Base-by-base conservation (phyloP, 768 basidiomycete species). In the Hypsizygus marmoreus region DNA sequence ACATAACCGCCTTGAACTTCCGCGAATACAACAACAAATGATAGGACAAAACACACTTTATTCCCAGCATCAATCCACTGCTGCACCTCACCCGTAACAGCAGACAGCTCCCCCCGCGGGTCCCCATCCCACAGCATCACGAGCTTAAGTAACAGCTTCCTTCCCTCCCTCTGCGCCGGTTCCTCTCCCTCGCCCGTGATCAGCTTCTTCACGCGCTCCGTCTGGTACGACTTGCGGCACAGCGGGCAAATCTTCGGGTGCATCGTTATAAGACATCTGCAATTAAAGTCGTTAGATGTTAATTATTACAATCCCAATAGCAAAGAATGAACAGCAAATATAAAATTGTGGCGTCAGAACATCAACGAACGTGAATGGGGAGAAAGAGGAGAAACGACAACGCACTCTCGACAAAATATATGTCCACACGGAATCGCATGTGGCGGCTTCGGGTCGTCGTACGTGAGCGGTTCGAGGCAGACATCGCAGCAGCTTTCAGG, bases 361-460 rank as follows among this genome's bases (percentile, higher is more conserved):
- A n/a, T n/a, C n/a, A n/a, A n/a, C n/a, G n/a, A n/a, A n/a, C n/a
- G n/a, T n/a, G n/a, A n/a, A n/a, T n/a, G n/a, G n/a, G n/a, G n/a
- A n/a, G n/a, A n/a, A n/a, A n/a, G n/a, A n/a, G n/a, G n/a, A 17
- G 25, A 33, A 33, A 36, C 25, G 37, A 75, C 11, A 16, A 50
- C 84, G 58, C 60, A 88, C 86, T 68, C 63, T 59, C 71, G 70
- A 60, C 87, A 89, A 69, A 88, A 88, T 24, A 86, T 74, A 65
- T 88, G 86, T 26, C 88, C 88, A 56, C 88, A 90, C 16, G 81
- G 75, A 50, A 89, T 87, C 11, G 77, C 82, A 61, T 86, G 79
- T 4, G 86, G 87, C 40, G 76, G 69, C 58, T 75, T 74, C 25
- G 72, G 62, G 19, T 70, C 69, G 29, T 74, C 68, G 68, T 77